Percentiles rank a stretch among this genome's conserved stretches.
Evolutionary conservation across 1,139 yeast species (phyloP).

Genomic region (Casaregolazyma suthepensis): DNA sequence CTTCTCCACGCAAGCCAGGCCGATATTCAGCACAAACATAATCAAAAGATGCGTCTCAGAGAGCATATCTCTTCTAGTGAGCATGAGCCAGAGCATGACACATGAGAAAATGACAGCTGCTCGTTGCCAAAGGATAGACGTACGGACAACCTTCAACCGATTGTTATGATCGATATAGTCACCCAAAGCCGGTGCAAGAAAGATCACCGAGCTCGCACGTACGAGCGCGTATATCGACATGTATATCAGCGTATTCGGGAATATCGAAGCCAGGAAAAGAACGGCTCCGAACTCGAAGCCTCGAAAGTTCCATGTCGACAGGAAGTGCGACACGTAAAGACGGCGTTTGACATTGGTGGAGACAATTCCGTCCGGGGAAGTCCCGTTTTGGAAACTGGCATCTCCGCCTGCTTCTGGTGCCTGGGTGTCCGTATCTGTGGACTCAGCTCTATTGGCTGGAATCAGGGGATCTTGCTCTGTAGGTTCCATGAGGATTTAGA

Average conservation of each 20-base stretch:
- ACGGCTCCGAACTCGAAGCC: conserved; percentile 35
- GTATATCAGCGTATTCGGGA: conserved; percentile 30
- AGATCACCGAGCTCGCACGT: conserved; percentile 29
- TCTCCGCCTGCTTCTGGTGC: background rate
- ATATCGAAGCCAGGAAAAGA: conserved; percentile 30
- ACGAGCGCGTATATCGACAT: conserved; percentile 31
- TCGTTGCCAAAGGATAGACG: conserved; percentile 33
- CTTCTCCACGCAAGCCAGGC: conserved; percentile 33
- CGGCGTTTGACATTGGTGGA: background rate
- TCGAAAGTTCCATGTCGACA: conserved; percentile 35
- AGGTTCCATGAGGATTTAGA: background rate
- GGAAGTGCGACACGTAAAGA: conserved; percentile 30
- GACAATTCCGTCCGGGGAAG: background rate
- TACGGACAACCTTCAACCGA: conserved; percentile 28
- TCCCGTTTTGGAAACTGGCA: background rate
- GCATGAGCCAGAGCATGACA: conserved; percentile 1
- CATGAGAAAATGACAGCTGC: conserved; percentile 30
- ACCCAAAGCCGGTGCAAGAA: conserved; percentile 27
- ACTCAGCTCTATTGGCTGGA: background rate
- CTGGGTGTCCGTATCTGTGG: background rate
- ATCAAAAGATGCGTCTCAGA: background rate
- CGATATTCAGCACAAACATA: conserved; percentile 22
- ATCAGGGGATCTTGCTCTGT: background rate
- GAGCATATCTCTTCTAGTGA: conserved; percentile 11
- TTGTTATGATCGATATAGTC: conserved; percentile 25